Conservation (phyloP, 1,139 yeast species). For the Candida glucosophila region DNA sequence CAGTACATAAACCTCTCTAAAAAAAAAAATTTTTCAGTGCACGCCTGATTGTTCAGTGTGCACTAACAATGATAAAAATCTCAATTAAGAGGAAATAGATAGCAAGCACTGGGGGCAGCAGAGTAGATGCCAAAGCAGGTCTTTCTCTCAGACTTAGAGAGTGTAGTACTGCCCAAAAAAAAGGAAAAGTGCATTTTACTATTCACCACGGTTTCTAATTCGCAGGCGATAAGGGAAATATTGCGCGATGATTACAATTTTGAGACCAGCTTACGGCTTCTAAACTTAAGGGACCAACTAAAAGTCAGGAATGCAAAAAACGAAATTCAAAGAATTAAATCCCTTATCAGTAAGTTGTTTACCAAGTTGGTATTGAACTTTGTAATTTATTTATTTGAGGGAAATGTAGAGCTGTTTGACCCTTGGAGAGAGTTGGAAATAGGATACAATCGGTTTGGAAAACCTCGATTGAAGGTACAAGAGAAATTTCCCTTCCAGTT, state of each 20-base stretch:
- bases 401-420: slow-evolving; percentile 4
- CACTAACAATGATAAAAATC: too few species aligned
- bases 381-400: slow-evolving; percentile 5
- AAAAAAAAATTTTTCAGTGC: too few species aligned
- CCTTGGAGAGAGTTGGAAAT: slow-evolving; percentile 15
- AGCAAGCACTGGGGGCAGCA: too few species aligned
- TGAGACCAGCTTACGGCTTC: slow-evolving; percentile 24
- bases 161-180: too few species aligned
- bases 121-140: too few species aligned
- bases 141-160: too few species aligned
- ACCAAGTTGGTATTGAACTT: slow-evolving; percentile 18
- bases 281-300: slow-evolving; percentile 26
- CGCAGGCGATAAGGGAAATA: too few species aligned
- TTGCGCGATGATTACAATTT: slow-evolving; percentile 27
- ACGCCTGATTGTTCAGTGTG: too few species aligned
- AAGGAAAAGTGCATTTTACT: too few species aligned
- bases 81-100: too few species aligned
- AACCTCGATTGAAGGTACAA: slow-evolving; percentile 17
- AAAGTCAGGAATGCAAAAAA: slow-evolving; percentile 22
- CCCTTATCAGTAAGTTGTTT: slow-evolving; percentile 16
- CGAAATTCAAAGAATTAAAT: slow-evolving; percentile 9
- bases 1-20: too few species aligned
- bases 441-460: slow-evolving; percentile 25
- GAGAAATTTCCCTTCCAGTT: slow-evolving; percentile 19
- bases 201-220: too few species aligned